Percentiles rank a stretch among this genome's conserved stretches.
Conservation (phyloP, 768 basidiomycete genomes). For the Phlegmacium glaucopus region DNA sequence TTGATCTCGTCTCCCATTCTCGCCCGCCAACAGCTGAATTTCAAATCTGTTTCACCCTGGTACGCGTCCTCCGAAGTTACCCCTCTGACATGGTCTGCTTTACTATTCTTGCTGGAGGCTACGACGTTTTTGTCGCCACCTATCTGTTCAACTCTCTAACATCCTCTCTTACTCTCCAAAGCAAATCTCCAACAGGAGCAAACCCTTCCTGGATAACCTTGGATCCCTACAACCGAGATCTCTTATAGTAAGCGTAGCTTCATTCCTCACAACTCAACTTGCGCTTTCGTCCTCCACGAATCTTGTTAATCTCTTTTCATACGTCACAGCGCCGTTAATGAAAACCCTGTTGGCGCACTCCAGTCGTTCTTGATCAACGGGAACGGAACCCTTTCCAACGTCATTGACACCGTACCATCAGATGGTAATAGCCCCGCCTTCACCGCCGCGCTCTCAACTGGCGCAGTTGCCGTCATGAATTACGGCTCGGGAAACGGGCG, state of each 20-base stretch:
- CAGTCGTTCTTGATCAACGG: constrained; percentile 54
- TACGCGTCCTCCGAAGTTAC: too few species aligned
- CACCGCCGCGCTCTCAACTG: constrained; percentile 46
- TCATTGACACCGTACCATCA: constrained; percentile 44
- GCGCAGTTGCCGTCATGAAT: constrained; percentile 59
- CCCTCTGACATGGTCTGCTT: constrained; percentile 59
- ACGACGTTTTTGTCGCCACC: constrained; percentile 55
- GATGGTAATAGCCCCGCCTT: constrained; percentile 53
- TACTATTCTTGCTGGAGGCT: constrained; percentile 68
- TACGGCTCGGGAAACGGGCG: constrained; percentile 54
- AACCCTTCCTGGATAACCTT: constrained; percentile 61
- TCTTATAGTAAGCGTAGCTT: constrained; percentile 51
- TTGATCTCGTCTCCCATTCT: too few species aligned
- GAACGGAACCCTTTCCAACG: constrained; percentile 41
- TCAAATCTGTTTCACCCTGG: too few species aligned
- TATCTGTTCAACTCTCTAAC: constrained; percentile 58
- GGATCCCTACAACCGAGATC: constrained; percentile 52
- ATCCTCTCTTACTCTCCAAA: constrained; percentile 42
- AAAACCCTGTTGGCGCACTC: constrained; percentile 43
- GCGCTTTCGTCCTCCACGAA: background rate
- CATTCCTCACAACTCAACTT: background rate
- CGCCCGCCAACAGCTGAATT: too few species aligned
- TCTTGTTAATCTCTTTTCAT: constrained; percentile 6
- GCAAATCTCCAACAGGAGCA: constrained; percentile 45
- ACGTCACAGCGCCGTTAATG: constrained; percentile 54